These are phyloP conservation scores for Hanseniaspora hatyaiensis DNA, from an alignment of 805 yeast genomes.

Conservation along the genomic window DNA sequence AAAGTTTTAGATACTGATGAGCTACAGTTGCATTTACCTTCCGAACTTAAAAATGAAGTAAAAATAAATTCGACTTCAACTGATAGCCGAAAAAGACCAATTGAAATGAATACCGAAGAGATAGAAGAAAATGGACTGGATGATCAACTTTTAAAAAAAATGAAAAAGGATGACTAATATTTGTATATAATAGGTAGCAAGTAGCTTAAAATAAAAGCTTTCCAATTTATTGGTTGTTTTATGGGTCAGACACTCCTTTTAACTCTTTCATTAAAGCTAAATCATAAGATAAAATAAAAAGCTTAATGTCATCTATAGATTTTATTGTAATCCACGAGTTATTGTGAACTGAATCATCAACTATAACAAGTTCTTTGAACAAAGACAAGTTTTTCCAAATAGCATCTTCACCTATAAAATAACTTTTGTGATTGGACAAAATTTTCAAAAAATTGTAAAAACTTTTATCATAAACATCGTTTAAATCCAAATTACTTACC, in stretches of 20 bases:
- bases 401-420: background rate
- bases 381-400: background rate
- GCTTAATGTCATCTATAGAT: background rate
- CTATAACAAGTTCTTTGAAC: slow-evolving; percentile 8
- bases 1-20: slow-evolving; percentile 3
- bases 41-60: too few species aligned
- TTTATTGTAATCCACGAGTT: background rate
- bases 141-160: too few species aligned
- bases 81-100: background rate
- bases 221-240: too few species aligned
- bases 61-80: too few species aligned
- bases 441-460: slow-evolving; percentile 1
- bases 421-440: background rate
- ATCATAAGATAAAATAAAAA: slow-evolving; percentile 8
- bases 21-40: too few species aligned
- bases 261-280: too few species aligned
- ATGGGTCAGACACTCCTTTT: too few species aligned
- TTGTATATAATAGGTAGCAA: too few species aligned
- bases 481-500: background rate
- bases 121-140: background rate
- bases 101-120: background rate
- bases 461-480: background rate
- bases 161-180: background rate
- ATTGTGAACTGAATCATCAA: background rate
- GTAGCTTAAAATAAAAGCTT: too few species aligned